phyloP scores from a whole-genome alignment of 345 rosid species.

The Citrus cavaleriei region DNA sequence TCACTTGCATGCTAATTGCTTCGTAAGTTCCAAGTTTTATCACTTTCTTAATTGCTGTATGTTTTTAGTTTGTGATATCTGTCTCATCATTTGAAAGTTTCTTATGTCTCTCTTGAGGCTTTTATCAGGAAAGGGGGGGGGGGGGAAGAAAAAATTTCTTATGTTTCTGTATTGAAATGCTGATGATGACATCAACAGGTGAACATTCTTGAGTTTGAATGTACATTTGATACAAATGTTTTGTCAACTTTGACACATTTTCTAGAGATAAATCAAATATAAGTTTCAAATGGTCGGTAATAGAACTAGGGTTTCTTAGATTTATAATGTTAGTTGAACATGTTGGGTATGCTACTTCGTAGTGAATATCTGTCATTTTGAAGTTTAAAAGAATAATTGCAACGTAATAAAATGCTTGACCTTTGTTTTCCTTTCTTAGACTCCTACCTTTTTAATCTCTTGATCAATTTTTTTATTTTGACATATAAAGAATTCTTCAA shows the following conservation, averaged over 20 bases:
- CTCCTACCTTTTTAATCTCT: background rate
- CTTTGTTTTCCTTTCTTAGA: background rate
- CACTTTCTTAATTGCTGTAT: background rate
- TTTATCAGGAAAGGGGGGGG: too few relatives aligned
- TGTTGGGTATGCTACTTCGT: background rate
- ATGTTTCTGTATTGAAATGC: background rate
- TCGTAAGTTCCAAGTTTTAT: constrained; percentile 59
- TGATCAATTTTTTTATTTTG: background rate
- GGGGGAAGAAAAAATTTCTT: background rate
- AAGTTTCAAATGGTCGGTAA: background rate
- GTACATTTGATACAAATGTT: background rate
- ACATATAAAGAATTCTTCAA: background rate
- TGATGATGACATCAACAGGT: background rate
- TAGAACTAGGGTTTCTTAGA: background rate
- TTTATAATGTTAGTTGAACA: background rate
- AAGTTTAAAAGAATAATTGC: background rate
- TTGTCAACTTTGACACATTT: background rate
- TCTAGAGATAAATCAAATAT: background rate
- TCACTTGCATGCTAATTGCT: constrained; percentile 92
- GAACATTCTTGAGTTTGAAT: background rate
- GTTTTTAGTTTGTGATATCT: background rate
- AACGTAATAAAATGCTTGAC: background rate
- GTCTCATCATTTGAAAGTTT: background rate
- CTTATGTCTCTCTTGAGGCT: background rate
- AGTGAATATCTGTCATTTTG: background rate